Base-by-base conservation (phyloP, 257 asterid genomes). In the Pogostemon cablin region DNA sequence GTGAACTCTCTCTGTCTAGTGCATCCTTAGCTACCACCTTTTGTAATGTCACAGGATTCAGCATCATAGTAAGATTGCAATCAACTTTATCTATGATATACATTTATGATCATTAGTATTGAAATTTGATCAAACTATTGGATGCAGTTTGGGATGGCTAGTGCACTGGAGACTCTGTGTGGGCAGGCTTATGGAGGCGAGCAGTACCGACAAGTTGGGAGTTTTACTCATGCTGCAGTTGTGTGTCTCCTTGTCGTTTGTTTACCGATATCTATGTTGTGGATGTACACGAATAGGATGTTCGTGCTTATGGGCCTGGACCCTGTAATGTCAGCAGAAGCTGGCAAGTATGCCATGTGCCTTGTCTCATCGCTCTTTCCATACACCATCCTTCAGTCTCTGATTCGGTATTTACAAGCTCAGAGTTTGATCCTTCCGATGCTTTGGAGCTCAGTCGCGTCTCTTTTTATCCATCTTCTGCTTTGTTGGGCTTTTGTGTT, bases 151-250 rank as follows among this genome's bases (percentile, higher is more conserved):
- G 87, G 89, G 59, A 75, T 85, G 89, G 78, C 87, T 12, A 38
- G 79, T 69, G 85, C 84, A 6, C 42, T 85, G 74, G 89, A 85
- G 79, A 82, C 89, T 34, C 80, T 84, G 1, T 84, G 86, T 49
- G 89, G 89, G 34, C 86, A 81, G 65, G 86, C 89, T 43, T 85
- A 75, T 46, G 87, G 87, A 75, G 87, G 87, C 34, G 48, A 49
- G 61, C 80, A 62, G 0, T 85, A 62, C 39, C 40, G 64, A 17
- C 77, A 57, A 66, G 77, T 85, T 6, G 83, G 82, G 9, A 84
- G 75, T 3, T 58, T 39, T 41, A 77, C 85, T 10, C 77, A 75
- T 52, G 81, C 82, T 10, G 65, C 87, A 50, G 68, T 78, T 3
- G 46, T 85, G 55, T 80, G 83, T 79, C 82, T 85, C 42, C 60